A percentile compares a stretch with the other conserved stretches of the same genome.
These are phyloP conservation scores for Gremmenia infestans DNA, from an alignment of 2,329 filamentous ascomycete genomes.

Conservation along the genomic window DNA sequence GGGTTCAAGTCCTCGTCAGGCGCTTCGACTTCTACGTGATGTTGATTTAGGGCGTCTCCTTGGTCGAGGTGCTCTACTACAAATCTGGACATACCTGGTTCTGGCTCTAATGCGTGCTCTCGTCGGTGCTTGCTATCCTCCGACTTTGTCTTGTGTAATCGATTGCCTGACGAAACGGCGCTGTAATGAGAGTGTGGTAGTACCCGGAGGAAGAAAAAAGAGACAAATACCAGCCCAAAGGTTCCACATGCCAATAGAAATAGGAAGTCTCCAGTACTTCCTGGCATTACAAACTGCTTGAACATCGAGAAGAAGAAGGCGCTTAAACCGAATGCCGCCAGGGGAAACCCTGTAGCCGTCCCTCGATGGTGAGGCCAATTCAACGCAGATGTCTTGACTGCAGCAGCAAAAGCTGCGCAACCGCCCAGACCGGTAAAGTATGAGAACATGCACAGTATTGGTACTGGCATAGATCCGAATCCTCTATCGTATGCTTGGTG, in stretches of 20 bases:
- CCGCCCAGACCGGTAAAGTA: constrained; percentile 84
- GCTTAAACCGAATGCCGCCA: constrained; percentile 89
- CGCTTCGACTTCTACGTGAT: constrained; percentile 27
- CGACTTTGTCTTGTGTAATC: constrained; percentile 42
- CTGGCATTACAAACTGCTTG: constrained; percentile 72
- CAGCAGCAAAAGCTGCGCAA: constrained; percentile 82
- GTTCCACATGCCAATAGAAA: constrained; percentile 77
- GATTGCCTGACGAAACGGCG: constrained; percentile 35
- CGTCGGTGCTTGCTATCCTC: constrained; percentile 34
- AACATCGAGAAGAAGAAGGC: constrained; percentile 92
- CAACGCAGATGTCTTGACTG: constrained; percentile 80
- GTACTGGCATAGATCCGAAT: constrained; percentile 48
- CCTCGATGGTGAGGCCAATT: constrained; percentile 91
- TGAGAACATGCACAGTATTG: constrained; percentile 71
- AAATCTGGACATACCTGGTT: constrained; percentile 60
- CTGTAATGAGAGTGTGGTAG: constrained; percentile 51
- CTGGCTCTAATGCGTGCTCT: constrained; percentile 39
- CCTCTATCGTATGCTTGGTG: constrained; percentile 72
- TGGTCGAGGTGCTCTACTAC: constrained; percentile 28
- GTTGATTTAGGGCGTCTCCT: constrained; percentile 27
- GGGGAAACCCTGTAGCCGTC: constrained; percentile 87
- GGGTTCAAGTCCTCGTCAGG: constrained; percentile 20
- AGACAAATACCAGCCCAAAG: constrained; percentile 65
- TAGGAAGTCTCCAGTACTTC: constrained; percentile 76
- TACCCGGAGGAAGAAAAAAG: constrained; percentile 81